Base-by-base conservation (phyloP, 73 alveolate genomes). In the Paramecium primaurelia region DNA sequence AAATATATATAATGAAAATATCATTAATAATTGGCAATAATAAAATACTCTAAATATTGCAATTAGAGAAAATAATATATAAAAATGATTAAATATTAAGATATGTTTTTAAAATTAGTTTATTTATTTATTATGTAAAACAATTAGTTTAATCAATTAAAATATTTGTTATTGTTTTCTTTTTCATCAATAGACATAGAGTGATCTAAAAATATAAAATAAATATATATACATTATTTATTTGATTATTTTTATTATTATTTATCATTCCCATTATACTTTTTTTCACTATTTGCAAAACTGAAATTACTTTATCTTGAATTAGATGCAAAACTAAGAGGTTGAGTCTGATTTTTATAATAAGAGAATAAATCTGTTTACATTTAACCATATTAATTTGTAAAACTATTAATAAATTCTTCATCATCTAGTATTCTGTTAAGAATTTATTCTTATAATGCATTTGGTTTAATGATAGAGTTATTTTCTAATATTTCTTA, bases 241-340 rank as follows among this genome's bases (percentile, higher is more conserved):
- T 64, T 64, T 5, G 84, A 6, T 11, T n/a, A 3, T 64, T 64
- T 64, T 7, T 64, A 26, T 7, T 64, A 26, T 64, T 8, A 28
- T 32, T 64, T 22, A 32, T 6, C 22, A 64, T 34, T 64, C 26
- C 2, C 32, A 64, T 64, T 64, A 6, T 64, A 64, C 49, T 64
- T 64, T 34, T 64, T 64, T 64, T 75, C 88, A 36, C 68, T 38
- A 75, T 75, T 75, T 10, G 68, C 88, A 75, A 75, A 75, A 42
- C 68, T 75, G 25, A 34, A 75, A 75, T 20, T 75, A 32, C 88
- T 75, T 22, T 75, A 42, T 75, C 60, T 36, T 75, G 88, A 75
- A 34, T 42, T 75, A n/a, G 40, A 28, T 64, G 51, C 26, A 28
- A 64, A 64, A 34, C 30, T 32, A 64, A 32, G 45, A 34, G 84